Conservation (phyloP, 2,329 filamentous ascomycete species). For the Ophiostoma angusticollis region DNA sequence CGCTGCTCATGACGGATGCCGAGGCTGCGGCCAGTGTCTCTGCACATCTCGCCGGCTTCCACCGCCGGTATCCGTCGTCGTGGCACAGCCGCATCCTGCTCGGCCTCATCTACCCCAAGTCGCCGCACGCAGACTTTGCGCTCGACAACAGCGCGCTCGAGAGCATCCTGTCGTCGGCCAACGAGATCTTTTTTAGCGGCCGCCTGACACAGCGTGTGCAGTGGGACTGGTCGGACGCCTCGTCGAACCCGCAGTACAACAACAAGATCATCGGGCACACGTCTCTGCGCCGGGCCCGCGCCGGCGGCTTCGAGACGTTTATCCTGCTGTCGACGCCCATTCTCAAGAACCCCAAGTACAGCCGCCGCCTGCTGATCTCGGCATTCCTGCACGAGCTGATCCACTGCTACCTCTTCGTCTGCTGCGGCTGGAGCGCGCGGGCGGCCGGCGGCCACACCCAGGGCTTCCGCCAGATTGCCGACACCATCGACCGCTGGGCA, state of each 20-base stretch:
- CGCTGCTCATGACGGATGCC: slow-evolving; percentile 30
- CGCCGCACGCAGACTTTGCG: slow-evolving; percentile 32
- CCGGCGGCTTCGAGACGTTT: slow-evolving; percentile 46
- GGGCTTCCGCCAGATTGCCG: slow-evolving; percentile 46
- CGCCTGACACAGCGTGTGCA: slow-evolving; percentile 42
- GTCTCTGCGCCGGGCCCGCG: slow-evolving; percentile 35
- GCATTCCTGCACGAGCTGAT: slow-evolving; percentile 56
- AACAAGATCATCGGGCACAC: slow-evolving; percentile 50
- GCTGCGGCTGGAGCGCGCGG: slow-evolving; percentile 44
- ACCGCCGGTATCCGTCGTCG: slow-evolving; percentile 33
- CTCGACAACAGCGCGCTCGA: slow-evolving; percentile 45
- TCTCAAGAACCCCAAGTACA: slow-evolving; percentile 41
- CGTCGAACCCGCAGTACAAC: slow-evolving; percentile 35
- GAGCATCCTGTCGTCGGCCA: slow-evolving; percentile 46
- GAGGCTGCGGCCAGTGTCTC: slow-evolving; percentile 37
- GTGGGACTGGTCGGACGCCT: slow-evolving; percentile 48
- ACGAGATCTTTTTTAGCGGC: slow-evolving; percentile 50
- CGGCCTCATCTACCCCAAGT: slow-evolving; percentile 41
- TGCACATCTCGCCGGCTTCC: slow-evolving; percentile 31
- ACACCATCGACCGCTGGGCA: slow-evolving; percentile 48
- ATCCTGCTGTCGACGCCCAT: slow-evolving; percentile 49
- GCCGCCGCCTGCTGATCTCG: slow-evolving; percentile 47
- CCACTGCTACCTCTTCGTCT: slow-evolving; percentile 53
- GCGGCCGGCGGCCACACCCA: slow-evolving; percentile 45
- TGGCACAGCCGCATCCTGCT: slow-evolving; percentile 45